A percentile compares a stretch with the other conserved stretches of the same genome.
Conservation (phyloP, 179 eudicot genomes). For the Corrigiola litoralis region DNA sequence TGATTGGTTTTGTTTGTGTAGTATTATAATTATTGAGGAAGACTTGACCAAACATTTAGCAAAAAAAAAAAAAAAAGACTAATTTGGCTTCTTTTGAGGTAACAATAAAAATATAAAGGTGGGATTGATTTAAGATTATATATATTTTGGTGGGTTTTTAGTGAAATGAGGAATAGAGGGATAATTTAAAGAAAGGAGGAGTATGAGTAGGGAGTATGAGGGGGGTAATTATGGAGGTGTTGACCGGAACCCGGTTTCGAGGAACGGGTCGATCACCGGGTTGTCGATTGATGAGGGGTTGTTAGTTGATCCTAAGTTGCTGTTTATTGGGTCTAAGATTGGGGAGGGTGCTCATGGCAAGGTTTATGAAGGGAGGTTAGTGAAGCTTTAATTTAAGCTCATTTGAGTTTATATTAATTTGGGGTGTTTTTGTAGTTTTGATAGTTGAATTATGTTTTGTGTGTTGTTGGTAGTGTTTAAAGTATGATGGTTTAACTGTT, state of each 20-base stretch:
- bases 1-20: slow-evolving; percentile 10
- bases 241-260: slow-evolving; percentile 29
- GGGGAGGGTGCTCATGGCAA: slow-evolving; percentile 99
- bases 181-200: slow-evolving; percentile 32
- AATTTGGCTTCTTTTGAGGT: neutral
- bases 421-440: neutral
- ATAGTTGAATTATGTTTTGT: neutral
- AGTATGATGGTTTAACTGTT: slow-evolving; percentile 3
- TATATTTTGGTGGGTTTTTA: slow-evolving; percentile 10
- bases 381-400: no score
- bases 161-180: slow-evolving; percentile 51
- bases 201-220: slow-evolving; percentile 51
- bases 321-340: slow-evolving; percentile 83
- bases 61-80: neutral
- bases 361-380: slow-evolving; percentile 92
- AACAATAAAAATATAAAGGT: slow-evolving; percentile 4
- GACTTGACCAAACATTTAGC: slow-evolving; percentile 11
- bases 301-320: slow-evolving; percentile 77
- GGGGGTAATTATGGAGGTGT: slow-evolving; percentile 27
- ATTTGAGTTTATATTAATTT: neutral
- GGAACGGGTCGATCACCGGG: slow-evolving; percentile 46
- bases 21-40: neutral
- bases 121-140: neutral
- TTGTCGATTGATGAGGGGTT: slow-evolving; percentile 63
- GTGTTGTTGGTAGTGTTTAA: slow-evolving; percentile 3